Percentiles rank a stretch among this genome's conserved stretches.
phyloP scores from a whole-genome alignment of 176 grass and related monocot species.

The Alopecurus myosuroides region DNA sequence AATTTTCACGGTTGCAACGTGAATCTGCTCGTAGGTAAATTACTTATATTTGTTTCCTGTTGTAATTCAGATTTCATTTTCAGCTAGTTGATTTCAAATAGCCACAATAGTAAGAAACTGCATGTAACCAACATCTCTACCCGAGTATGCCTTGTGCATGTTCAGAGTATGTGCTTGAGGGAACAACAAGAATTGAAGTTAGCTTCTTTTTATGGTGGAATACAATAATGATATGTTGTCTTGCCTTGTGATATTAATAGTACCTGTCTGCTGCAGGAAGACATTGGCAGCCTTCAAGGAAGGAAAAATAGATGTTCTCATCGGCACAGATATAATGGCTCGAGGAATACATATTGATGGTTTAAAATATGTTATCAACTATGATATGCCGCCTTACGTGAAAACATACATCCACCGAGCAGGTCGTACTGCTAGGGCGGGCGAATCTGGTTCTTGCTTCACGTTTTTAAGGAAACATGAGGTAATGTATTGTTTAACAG shows the following conservation, averaged over 20 bases:
- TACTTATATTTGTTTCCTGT: conserved; percentile 1
- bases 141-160: neutral
- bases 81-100: neutral
- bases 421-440: conserved; percentile 80
- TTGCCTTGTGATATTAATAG: neutral
- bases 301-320: conserved; percentile 77
- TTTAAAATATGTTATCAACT: conserved; percentile 89
- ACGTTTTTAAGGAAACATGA: conserved; percentile 85
- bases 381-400: conserved; percentile 82
- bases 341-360: conserved; percentile 96
- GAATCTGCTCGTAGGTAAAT: conserved; percentile 78
- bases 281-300: conserved; percentile 80
- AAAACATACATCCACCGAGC: conserved; percentile 91
- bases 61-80: neutral
- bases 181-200: neutral
- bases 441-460: conserved; percentile 83
- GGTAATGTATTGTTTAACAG: conserved; percentile 33
- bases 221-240: neutral
- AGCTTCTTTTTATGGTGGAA: neutral
- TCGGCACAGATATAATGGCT: conserved; percentile 94
- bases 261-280: conserved; percentile 50
- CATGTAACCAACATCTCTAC: neutral
- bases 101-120: neutral
- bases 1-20: conserved; percentile 86
- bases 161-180: neutral